Conservation (phyloP, 139 green algal species). For the Closterium sp. region DNA sequence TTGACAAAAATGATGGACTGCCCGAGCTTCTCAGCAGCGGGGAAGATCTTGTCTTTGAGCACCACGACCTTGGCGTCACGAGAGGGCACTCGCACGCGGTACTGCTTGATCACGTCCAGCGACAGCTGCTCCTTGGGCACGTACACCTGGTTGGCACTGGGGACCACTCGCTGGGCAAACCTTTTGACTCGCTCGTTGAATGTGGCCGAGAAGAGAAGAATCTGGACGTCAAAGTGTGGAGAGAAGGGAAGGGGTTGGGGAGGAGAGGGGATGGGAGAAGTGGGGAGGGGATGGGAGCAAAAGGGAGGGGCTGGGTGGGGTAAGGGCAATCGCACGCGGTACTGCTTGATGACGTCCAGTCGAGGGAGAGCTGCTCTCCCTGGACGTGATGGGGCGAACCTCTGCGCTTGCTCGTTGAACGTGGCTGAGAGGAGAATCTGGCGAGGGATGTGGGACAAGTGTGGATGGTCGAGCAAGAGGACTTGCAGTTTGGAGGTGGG, state of each 20-base stretch:
- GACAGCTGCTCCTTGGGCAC: slow-evolving; percentile 87
- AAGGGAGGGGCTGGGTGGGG: no score
- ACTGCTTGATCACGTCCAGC: slow-evolving; percentile 98
- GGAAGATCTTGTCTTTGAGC: slow-evolving; percentile 89
- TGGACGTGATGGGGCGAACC: slow-evolving; percentile 70
- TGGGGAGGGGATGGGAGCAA: no score
- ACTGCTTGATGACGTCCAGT: slow-evolving; percentile 97
- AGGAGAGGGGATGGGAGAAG: not conserved
- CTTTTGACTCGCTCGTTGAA: slow-evolving; percentile 91
- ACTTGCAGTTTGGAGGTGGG: no score
- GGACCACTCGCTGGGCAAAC: slow-evolving; percentile 43
- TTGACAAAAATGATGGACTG: slow-evolving; percentile 99
- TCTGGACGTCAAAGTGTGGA: slow-evolving; percentile 46
- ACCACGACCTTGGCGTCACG: slow-evolving; percentile 78
- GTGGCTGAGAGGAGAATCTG: slow-evolving; percentile 93
- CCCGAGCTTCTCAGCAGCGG: slow-evolving; percentile 90
- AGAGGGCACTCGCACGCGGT: slow-evolving; percentile 70
- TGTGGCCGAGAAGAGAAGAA: slow-evolving; percentile 95
- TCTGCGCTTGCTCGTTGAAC: slow-evolving; percentile 90
- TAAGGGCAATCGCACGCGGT: slow-evolving; percentile 47
- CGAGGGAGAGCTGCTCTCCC: slow-evolving; percentile 81
- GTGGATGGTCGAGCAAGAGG: not conserved
- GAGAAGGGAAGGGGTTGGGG: not conserved
- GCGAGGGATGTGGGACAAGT: not conserved
- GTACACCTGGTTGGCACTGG: slow-evolving; percentile 63